Base-by-base conservation (phyloP, 306 rosid species). In the Prinsepia uniflora region DNA sequence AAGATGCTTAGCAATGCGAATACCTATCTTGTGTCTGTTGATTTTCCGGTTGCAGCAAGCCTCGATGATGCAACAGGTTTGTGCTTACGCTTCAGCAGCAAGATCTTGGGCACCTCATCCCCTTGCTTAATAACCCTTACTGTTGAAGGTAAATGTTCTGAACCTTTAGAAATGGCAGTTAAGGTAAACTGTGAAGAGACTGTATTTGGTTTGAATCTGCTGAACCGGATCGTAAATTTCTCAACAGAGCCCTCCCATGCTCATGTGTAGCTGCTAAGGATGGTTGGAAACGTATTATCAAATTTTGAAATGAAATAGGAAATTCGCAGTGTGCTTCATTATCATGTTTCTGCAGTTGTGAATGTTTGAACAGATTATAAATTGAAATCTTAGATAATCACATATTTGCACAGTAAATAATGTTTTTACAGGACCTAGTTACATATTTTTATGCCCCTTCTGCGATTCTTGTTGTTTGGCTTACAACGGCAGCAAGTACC, bases 161-260 rank as follows among this genome's bases (percentile, higher is more conserved):
- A 89, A n/a, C 90, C 96, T 44, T 85, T 95, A 78, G 67, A 59
- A 65, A 68, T 86, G 71, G 81, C 87, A 20, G 78, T 89, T 61
- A 95, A 89, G 75, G 90, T 91, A 79, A 95, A 95, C 81, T 91
- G 97, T 63, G 97, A 89, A 78, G 97, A 95, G 77, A 95, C 97
- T 24, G 99, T 95, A 22, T 95, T 95, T 60, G 96, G 96, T 66
- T 82, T 91, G 78, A 95, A 95, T 84, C 82, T 95, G 80, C 81
- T 95, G 81, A 95, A 91, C 78, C 82, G 99, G 81, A 72, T 89
- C 63, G 88, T 89, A 71, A 95, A 89, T 83, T 79, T 89, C 86
- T 79, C 83, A 56, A 91, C 65, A 14, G 97, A 87, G 74, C 84
- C 92, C 45, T 68, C 82, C 56, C 79, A 41, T 62, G 42, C 80